Conservation (phyloP, 2,329 filamentous ascomycete species). For the Falciphora oryzae region DNA sequence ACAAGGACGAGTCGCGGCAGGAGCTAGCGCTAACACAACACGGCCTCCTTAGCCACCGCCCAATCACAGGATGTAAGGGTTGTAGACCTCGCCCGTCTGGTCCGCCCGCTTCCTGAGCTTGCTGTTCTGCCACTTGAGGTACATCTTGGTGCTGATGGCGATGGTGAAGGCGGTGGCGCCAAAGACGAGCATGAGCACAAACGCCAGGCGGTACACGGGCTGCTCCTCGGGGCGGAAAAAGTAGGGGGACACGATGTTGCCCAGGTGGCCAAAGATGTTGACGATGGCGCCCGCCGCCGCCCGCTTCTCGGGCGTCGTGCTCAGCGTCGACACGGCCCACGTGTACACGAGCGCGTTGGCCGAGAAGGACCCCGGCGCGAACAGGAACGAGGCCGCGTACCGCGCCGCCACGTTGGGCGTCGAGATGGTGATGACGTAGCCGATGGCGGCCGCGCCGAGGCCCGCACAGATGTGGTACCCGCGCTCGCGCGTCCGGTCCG, state of each 20-base stretch:
- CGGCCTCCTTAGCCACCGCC: too few relatives aligned
- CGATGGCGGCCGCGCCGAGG: background rate
- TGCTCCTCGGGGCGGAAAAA: conserved; percentile 27
- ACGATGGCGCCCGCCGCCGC: conserved; percentile 29
- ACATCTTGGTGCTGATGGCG: conserved; percentile 4
- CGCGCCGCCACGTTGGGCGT: conserved; percentile 5
- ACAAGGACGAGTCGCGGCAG: too few relatives aligned
- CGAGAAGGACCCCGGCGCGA: conserved; percentile 25
- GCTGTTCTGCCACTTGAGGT: background rate
- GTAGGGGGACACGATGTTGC: conserved; percentile 34
- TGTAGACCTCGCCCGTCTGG: conserved; percentile 6
- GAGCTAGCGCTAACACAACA: too few relatives aligned
- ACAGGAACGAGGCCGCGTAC: conserved; percentile 34
- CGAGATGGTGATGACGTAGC: conserved; percentile 6
- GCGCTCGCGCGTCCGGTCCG: conserved; percentile 8
- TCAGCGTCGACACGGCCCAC: conserved; percentile 28
- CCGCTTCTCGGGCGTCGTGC: conserved; percentile 32
- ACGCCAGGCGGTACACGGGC: conserved; percentile 20
- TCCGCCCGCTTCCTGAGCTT: background rate
- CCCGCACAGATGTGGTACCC: conserved; percentile 5
- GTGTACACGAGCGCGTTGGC: conserved; percentile 30
- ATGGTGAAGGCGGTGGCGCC: background rate
- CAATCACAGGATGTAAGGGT: conserved; percentile 3
- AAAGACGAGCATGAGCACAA: conserved; percentile 3
- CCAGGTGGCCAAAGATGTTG: conserved; percentile 31